Evolutionary conservation across 345 rosid genomes (phyloP).

Genomic region (Acer negundo): DNA sequence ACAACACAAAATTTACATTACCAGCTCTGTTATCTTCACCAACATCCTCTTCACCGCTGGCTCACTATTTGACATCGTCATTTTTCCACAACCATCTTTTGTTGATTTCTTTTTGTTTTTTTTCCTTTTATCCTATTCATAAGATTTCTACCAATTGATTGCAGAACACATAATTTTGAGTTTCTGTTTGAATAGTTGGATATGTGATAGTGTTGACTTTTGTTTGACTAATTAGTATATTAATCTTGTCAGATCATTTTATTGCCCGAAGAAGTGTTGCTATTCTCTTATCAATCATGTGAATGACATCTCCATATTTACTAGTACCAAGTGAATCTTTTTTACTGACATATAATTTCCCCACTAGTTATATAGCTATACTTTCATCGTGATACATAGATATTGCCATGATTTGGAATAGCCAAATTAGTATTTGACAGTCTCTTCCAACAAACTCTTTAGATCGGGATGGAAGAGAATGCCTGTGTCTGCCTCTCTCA

Average conservation of each 20-base stretch:
- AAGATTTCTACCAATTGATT: not conserved
- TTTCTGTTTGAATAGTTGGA: not conserved
- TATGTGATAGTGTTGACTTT: too few relatives aligned
- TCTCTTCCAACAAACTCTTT: not conserved
- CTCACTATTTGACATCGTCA: not conserved
- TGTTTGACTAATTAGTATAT: not conserved
- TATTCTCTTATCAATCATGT: not conserved
- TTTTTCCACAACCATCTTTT: not conserved
- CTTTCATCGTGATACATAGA: not conserved
- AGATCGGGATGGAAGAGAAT: not conserved
- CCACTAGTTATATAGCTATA: too few relatives aligned
- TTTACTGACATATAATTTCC: too few relatives aligned
- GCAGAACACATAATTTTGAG: not conserved
- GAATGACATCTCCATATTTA: not conserved
- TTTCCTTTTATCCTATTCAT: not conserved
- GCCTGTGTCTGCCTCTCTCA: too few relatives aligned
- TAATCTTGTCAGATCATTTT: not conserved
- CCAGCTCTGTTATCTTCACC: not conserved
- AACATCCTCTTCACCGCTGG: not conserved
- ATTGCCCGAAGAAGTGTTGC: not conserved
- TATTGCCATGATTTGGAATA: not conserved
- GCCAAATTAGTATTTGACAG: not conserved
- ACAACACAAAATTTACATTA: not conserved
- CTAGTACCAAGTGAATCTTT: not conserved
- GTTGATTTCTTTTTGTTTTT: not conserved